Base-by-base conservation (phyloP, 495 filamentous ascomycete species). In the Tuber umbilicatum region DNA sequence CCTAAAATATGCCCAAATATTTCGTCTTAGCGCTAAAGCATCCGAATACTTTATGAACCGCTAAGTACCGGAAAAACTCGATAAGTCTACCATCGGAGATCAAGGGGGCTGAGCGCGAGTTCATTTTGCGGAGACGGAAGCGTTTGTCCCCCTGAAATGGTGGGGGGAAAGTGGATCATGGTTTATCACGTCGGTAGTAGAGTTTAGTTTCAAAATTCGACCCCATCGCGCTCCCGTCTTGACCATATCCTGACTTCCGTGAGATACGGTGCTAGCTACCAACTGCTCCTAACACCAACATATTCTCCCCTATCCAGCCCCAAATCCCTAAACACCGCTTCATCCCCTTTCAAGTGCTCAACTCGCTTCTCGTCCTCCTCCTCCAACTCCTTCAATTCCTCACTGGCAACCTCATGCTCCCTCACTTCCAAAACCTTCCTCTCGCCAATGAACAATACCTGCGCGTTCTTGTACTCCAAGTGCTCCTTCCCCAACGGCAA, bases 391-490 rank as follows among this genome's bases (percentile, higher is more conserved):
- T 77, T 73, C 68, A 81, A 70, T 40, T 79, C 80, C 47, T 81
- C 77, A 69, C 50, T 40, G 23, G 71, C 70, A 43, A 23, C 73
- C 17, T 80, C 42, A 23, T 81, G 73, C 43, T 75, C 74, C 37
- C 70, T 74, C 55, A 74, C 76, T 23, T 70, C 55, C 6, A 71
- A 75, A 17, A 78, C 69, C 17, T 40, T 35, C 12, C 74, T 75
- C 79, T 93, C 90, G 35, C 94, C 94, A 75, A 97, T 89, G 75
- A 97, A 86, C 27, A 97, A 84, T 71, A 97, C 88, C 81, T 97
- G 93, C 0, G 92, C 88, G 78, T 93, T 92, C 37, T 87, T 86
- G 80, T 91, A 93, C 74, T 97, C 88, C 68, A 97, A 85, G 80
- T 94, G 89, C 72, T 94, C 89, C 0, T 93, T 92, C 73, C 89